Conservation (phyloP, 306 rosid species). For the barrel medic (Medicago truncatula) region DNA sequence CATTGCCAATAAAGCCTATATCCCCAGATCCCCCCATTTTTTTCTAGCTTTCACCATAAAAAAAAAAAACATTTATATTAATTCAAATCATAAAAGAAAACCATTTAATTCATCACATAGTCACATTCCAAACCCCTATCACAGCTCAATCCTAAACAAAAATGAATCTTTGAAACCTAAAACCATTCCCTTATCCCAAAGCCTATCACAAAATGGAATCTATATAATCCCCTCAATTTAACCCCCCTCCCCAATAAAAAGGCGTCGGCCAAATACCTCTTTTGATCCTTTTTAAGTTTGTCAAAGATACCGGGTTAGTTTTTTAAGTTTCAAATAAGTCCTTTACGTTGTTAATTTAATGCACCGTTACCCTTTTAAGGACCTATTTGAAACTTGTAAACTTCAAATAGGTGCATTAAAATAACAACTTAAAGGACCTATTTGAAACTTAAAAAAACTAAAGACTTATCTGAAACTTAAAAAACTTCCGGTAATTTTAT, state of each 20-base stretch:
- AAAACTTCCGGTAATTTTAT: too few relatives aligned
- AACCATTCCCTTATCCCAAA: background rate
- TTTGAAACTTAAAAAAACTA: too few relatives aligned
- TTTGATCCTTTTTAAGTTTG: too few relatives aligned
- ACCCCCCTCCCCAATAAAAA: background rate
- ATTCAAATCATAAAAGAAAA: constrained; percentile 5
- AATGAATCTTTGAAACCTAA: constrained; percentile 21
- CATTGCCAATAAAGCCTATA: constrained; percentile 1
- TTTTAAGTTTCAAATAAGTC: too few relatives aligned
- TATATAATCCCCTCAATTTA: constrained; percentile 10
- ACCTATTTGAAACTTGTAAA: too few relatives aligned
- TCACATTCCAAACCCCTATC: constrained; percentile 5
- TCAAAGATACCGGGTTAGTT: too few relatives aligned
- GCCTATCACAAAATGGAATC: constrained; percentile 16
- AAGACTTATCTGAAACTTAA: too few relatives aligned
- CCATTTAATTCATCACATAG: constrained; percentile 2
- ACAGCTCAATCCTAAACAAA: constrained; percentile 7
- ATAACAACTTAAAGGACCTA: too few relatives aligned
- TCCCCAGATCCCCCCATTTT: background rate
- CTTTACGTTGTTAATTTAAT: too few relatives aligned
- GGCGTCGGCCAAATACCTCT: background rate
- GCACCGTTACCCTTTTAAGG: too few relatives aligned
- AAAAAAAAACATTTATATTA: background rate
- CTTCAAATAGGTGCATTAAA: too few relatives aligned
- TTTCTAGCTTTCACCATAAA: background rate